Evolutionary conservation across 345 rosid genomes (phyloP), one percentile per base, ranked within the genome.

Genomic region (Brassica cretica): DNA sequence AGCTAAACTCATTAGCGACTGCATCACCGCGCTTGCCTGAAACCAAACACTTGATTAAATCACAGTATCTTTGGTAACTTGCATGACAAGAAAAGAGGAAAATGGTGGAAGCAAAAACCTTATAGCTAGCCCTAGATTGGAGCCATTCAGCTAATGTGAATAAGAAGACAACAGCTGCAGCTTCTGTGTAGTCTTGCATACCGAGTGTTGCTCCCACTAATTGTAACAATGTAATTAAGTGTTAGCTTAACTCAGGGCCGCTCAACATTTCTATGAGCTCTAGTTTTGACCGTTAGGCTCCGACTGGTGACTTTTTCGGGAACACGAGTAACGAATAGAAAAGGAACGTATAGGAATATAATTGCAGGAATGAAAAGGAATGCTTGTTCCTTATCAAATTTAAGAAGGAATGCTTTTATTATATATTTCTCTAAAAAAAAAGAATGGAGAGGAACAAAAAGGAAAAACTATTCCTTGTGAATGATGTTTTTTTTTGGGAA

Each of bases 121-220:
- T 95, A 78, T 89, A 90, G 89, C 97, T 80, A 78, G 99, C 97
- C 66, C 91, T 87, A 24, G 97, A 76, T 65, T 95, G 91, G 8
- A 95, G 97, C 99, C 99, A 95, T 61, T 89, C 90, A 0, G 97
- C 93, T 64, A 86, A 83, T 24, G 91, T 82, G 88, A 93, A 93
- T 62, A 95, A 85, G 79, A 95, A 95, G 58, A 95, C 97, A 65
- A 95, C 90, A n/a, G 91, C 83, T 66, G 84, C 99, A 39, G 99
- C 93, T 87, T 95, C 99, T 18, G 84, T 62, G 73, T 78, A 95
- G 77, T 95, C 98, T 30, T 19, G 10, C 96, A 95, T 77, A 5
- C 88, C 93, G 1, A 95, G 76, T 33, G 97, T 93, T 70, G 94
- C 95, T 12, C 83, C 62, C 79, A 91, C 99, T 95, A 96, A 74